Base-by-base conservation (phyloP, 352 stramenopile genomes). In the Pythium apleroticum region DNA sequence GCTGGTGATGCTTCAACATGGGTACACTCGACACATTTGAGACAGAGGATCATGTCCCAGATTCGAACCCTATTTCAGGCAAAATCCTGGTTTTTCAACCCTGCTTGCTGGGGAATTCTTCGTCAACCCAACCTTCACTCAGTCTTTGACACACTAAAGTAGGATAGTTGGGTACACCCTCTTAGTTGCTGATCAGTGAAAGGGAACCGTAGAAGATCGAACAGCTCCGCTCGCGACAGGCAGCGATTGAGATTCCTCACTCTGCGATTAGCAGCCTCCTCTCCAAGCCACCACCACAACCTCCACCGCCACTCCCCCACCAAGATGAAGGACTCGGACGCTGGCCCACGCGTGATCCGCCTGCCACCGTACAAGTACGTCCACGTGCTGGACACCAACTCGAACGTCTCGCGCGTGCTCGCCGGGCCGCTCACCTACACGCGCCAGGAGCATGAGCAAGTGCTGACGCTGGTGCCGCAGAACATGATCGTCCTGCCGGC, bases 331-430 rank as follows among this genome's bases (percentile, higher is more conserved):
- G 37, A 66, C 57, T 35, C 65, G 11, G 74, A 72, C 52, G 76
- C 71, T 28, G 80, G 81, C 14, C 80, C 81, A 20, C 84, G 81
- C 54, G 85, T 93, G 46, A 88, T 93, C 53, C 83, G 81, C 55
- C 71, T 93, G 22, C 70, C 85, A 46, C 82, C 85, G 0, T 91
- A 93, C 80, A 90, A 93, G 66, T 93, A 91, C 55, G 78, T 93
- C 1, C 80, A 93, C 62, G 78, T 93, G 64, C 85, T 91, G 8
- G 85, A 93, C 73, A 93, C 85, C 61, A 93, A 93, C 78, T 89
- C 80, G 49, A 93, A 93, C 52, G 83, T 93, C 17, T 86, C 85
- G 31, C 82, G 85, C 58, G 85, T 93, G 69, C 77, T 93, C 60
- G 84, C 76, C 0, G 85, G 85, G 0, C 85, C 85, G 52, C 72